A percentile compares a stretch with the other conserved stretches of the same genome.
phyloP scores from a whole-genome alignment of 2,329 filamentous ascomycete genomes.

The Botrytis deweyae region DNA sequence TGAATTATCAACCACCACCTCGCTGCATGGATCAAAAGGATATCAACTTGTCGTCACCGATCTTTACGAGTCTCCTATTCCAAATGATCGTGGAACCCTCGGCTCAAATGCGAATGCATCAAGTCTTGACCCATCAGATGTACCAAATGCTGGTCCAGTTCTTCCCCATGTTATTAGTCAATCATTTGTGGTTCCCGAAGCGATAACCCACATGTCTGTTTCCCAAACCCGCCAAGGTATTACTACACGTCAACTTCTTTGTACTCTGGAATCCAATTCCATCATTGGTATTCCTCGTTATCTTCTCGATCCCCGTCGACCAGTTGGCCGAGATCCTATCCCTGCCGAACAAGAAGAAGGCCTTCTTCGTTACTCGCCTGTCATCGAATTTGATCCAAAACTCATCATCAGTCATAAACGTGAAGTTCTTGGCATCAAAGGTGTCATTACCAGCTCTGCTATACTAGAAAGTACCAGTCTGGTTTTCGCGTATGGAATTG shows the following conservation, averaged over 20 bases:
- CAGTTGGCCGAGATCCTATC: constrained; percentile 80
- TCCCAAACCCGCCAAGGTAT: constrained; percentile 93
- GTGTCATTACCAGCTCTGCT: constrained; percentile 73
- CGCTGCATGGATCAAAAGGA: constrained; percentile 66
- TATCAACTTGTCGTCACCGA: constrained; percentile 85
- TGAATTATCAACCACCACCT: constrained; percentile 57
- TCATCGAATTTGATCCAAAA: constrained; percentile 80
- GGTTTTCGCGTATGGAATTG: constrained; percentile 82
- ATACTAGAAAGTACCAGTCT: constrained; percentile 89
- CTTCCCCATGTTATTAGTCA: constrained; percentile 77
- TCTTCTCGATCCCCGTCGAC: constrained; percentile 80
- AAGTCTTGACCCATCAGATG: constrained; percentile 64
- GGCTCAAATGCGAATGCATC: constrained; percentile 72
- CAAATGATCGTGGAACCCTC: constrained; percentile 82
- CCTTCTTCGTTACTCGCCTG: constrained; percentile 70
- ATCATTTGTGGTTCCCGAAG: constrained; percentile 74
- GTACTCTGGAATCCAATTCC: constrained; percentile 70
- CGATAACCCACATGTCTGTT: constrained; percentile 77
- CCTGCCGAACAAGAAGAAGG: constrained; percentile 80
- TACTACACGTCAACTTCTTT: constrained; percentile 77
- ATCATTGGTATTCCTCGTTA: constrained; percentile 78
- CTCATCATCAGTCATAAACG: constrained; percentile 78
- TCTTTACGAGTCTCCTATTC: constrained; percentile 79
- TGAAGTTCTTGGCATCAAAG: constrained; percentile 72
- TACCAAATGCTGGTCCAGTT: constrained; percentile 50